phyloP scores from a whole-genome alignment of 2,329 filamentous ascomycete species.

The Plectosphaerella cucumerina region DNA sequence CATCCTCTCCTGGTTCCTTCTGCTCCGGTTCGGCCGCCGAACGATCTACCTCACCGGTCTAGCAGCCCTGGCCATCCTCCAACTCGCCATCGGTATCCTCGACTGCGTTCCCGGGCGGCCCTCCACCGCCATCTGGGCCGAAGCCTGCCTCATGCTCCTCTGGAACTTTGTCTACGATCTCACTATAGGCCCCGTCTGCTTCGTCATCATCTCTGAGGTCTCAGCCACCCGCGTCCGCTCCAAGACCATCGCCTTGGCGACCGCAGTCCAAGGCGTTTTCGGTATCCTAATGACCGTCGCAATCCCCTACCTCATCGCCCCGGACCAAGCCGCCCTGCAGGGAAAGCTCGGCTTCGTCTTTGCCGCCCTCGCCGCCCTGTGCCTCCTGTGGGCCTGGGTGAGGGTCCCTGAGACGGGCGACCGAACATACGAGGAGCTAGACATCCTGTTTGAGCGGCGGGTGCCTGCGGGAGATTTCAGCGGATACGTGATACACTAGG shows the following conservation, averaged over 20 bases:
- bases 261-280: constrained; percentile 33
- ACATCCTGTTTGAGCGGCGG: constrained; percentile 25
- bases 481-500: constrained; percentile 27
- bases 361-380: constrained; percentile 14
- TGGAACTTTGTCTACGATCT: constrained; percentile 31
- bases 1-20: constrained; percentile 37
- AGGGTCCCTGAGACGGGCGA: constrained; percentile 19
- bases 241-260: constrained; percentile 40
- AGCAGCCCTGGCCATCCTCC: constrained; percentile 29
- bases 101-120: constrained; percentile 38
- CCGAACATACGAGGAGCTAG: constrained; percentile 18
- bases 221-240: constrained; percentile 39
- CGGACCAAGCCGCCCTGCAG: constrained; percentile 26
- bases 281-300: constrained; percentile 27
- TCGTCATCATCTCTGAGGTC: constrained; percentile 52
- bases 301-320: constrained; percentile 22
- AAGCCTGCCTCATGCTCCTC: constrained; percentile 43
- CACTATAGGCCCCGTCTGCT: constrained; percentile 26
- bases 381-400: constrained; percentile 18
- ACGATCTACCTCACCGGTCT: constrained; percentile 37
- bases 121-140: constrained; percentile 37
- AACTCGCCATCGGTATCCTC: constrained; percentile 38
- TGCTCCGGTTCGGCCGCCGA: constrained; percentile 35
- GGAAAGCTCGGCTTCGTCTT: constrained; percentile 25
- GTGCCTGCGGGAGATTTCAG: constrained; percentile 26